Evolutionary conservation across 192 early-diverging fungal species (phyloP).

Genomic region (Entomortierella beljakovae): DNA sequence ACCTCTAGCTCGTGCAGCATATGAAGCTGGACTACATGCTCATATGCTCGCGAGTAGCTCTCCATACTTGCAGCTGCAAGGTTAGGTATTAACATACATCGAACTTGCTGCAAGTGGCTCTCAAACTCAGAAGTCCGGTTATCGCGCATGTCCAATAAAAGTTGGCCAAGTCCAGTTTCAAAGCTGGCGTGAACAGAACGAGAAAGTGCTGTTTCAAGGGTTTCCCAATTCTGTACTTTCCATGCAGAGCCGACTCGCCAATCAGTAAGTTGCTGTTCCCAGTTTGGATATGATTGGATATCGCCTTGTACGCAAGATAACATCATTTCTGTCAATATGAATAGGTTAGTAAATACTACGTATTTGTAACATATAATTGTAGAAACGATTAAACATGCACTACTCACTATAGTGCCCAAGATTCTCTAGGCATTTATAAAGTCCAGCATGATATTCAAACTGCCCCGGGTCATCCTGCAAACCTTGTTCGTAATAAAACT

Average conservation of each 20-base stretch:
- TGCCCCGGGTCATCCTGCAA: slow-evolving; percentile 58
- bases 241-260: slow-evolving; percentile 72
- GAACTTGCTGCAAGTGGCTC: slow-evolving; percentile 51
- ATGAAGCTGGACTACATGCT: slow-evolving; percentile 69
- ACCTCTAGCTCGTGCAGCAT: slow-evolving; percentile 76
- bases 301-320: slow-evolving; percentile 18
- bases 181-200: slow-evolving; percentile 59
- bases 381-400: too few relatives aligned
- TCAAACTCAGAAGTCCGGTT: slow-evolving; percentile 45
- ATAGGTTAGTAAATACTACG: neutral
- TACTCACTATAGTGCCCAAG: slow-evolving; percentile 74
- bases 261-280: slow-evolving; percentile 60
- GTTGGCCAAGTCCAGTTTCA: slow-evolving; percentile 65
- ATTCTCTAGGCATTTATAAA: slow-evolving; percentile 77
- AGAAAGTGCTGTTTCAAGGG: slow-evolving; percentile 58
- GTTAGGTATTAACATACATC: slow-evolving; percentile 59
- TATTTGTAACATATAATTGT: neutral
- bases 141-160: slow-evolving; percentile 61
- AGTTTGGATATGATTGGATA: slow-evolving; percentile 57
- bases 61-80: slow-evolving; percentile 73
- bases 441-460: slow-evolving; percentile 63
- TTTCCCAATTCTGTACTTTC: slow-evolving; percentile 71
- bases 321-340: slow-evolving; percentile 17
- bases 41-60: slow-evolving; percentile 72
- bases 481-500: slow-evolving; percentile 70